Evolutionary conservation across 345 rosid species (phyloP), one percentile per base, ranked within the genome.

Genomic region (Passiflora organensis): DNA sequence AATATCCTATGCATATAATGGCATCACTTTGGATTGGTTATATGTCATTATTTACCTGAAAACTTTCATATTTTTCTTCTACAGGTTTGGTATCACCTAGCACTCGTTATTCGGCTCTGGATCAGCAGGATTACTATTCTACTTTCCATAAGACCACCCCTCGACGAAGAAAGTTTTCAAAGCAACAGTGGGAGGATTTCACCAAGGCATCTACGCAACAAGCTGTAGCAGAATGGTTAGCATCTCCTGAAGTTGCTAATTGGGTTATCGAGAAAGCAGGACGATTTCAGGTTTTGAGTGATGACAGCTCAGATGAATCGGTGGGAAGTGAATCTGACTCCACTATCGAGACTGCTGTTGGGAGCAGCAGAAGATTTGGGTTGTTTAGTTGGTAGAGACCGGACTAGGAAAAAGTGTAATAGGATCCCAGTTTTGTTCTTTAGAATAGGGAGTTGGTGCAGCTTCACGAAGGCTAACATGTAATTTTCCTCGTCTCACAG

Each of bases 221-320:
- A 43, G 74, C 70, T 11, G 6, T 59, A n/a, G 42, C 49, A 5
- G 74, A 60, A 49, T 54, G 70, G 77, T 64, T 82, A 43, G 80
- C 94, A 38, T 81, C 95, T 28, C 88, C 96, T 13, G 87, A 83
- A 34, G 85, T 85, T 66, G 54, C 86, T 0, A 75, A 77, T 51
- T 93, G 99, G 97, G 53, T 86, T 56, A 63, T 86, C 1, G 78
- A 85, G 45, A 78, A 80, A 51, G 89, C 96, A 9, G 89, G 79
- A 43, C 62, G 91, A 53, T 80, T 89, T 60, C 75, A 80, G 52
- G 64, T 78, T 49, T 80, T 86, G 0, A 53, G 70, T 56, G 82
- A 80, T 53, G 14, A 4, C 47, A 60, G 73, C 41, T 80, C 83
- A 1, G 91, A 83, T 3, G 89, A 80, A 48, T 63, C 56, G 6